Conservation (phyloP, 331 rosid species). For the Cucumis variabilis region DNA sequence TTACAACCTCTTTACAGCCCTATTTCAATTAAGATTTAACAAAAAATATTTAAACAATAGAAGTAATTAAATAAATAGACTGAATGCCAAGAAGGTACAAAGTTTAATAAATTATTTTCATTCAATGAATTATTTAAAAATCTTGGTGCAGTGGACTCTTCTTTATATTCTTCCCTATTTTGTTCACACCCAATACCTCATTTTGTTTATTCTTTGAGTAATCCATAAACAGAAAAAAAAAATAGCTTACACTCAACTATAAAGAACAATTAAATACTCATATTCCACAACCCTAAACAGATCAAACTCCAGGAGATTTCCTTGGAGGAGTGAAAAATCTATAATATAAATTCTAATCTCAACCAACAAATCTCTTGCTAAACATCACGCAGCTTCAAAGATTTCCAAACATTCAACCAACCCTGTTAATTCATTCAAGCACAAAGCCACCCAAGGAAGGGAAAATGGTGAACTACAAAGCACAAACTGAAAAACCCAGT, state of each 20-base stretch:
- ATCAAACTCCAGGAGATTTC: conserved; percentile 19
- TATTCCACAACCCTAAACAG: neutral
- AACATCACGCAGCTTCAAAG: neutral
- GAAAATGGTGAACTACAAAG: neutral
- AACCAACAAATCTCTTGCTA: neutral
- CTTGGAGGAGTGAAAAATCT: neutral
- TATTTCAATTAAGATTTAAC: too few relatives aligned
- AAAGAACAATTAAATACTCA: conserved; percentile 20
- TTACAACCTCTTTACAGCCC: too few relatives aligned
- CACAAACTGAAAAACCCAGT: neutral
- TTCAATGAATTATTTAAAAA: too few relatives aligned
- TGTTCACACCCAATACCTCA: conserved; percentile 90
- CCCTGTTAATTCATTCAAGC: neutral
- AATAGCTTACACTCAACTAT: conserved; percentile 34
- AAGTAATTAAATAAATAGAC: too few relatives aligned
- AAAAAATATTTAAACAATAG: too few relatives aligned
- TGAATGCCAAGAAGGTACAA: too few relatives aligned
- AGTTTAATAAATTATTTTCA: too few relatives aligned
- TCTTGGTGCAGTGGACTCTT: conserved; percentile 94
- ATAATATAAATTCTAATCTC: neutral
- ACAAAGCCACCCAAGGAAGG: neutral
- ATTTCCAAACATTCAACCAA: neutral
- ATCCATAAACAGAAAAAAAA: conserved; percentile 57
- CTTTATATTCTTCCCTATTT: conserved; percentile 85
- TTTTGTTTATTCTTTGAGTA: conserved; percentile 67